A percentile compares a stretch with the other conserved stretches of the same genome.
Conservation (phyloP, 2,329 filamentous ascomycete species). For the Ceratocystis cacaofunesta region DNA sequence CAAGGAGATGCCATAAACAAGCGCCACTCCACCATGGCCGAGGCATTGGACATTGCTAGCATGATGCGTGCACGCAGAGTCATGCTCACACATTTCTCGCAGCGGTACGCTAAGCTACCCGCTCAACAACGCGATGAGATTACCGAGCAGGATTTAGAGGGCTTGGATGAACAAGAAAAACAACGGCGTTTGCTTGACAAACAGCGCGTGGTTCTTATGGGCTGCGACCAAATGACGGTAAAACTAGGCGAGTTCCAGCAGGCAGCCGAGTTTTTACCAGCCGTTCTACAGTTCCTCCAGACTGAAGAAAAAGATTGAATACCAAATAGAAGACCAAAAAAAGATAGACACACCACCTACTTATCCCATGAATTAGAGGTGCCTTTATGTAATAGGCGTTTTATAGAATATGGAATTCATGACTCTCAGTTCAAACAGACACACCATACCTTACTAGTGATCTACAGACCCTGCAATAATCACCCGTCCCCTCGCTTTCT, state of each 20-base stretch:
- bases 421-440: neutral
- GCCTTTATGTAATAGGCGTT: neutral
- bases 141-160: conserved; percentile 27
- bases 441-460: neutral
- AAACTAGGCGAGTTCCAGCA: conserved; percentile 54
- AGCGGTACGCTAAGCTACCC: conserved; percentile 71
- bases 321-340: neutral
- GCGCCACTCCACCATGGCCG: conserved; percentile 76
- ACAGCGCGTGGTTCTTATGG: conserved; percentile 46
- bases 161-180: conserved; percentile 19
- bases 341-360: neutral
- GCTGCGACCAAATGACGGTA: conserved; percentile 67
- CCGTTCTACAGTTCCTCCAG: conserved; percentile 38
- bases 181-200: conserved; percentile 32
- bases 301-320: conserved; percentile 19
- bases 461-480: neutral
- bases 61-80: conserved; percentile 68
- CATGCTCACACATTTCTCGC: conserved; percentile 85
- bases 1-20: conserved; percentile 65
- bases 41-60: conserved; percentile 65
- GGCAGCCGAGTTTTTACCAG: conserved; percentile 47
- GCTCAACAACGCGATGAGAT: conserved; percentile 34
- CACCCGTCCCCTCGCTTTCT: neutral
- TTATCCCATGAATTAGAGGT: neutral
- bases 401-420: neutral